Conservation (phyloP, 306 rosid genomes). For the Inga laurina region DNA sequence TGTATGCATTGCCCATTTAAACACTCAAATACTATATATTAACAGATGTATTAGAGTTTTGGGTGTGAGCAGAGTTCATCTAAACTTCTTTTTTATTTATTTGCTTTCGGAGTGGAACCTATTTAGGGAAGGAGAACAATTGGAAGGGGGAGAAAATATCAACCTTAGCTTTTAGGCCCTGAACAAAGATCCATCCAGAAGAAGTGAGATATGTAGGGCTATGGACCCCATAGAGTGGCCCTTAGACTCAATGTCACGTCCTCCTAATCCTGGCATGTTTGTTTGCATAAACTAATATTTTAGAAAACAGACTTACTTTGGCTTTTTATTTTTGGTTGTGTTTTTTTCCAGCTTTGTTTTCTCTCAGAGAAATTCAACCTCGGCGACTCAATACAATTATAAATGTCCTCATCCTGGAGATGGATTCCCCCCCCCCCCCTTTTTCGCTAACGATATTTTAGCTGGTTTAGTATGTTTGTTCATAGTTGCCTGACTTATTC, state of each 20-base stretch:
- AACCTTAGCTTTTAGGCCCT: not conserved
- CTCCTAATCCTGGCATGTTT: slow-evolving; percentile 6
- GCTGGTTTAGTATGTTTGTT: slow-evolving; percentile 23
- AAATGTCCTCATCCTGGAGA: not conserved
- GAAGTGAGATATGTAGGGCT: not conserved
- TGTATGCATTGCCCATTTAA: slow-evolving; percentile 2
- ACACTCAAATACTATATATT: slow-evolving; percentile 2
- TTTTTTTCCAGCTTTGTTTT: slow-evolving; percentile 6
- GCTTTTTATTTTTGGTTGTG: not conserved
- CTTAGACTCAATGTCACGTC: not conserved
- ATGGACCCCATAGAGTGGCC: not conserved
- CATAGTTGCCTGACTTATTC: slow-evolving; percentile 22
- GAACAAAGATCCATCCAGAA: not conserved
- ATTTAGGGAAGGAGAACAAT: not conserved
- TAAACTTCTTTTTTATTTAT: not conserved
- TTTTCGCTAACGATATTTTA: not conserved
- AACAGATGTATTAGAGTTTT: not conserved
- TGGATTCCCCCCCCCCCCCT: not conserved
- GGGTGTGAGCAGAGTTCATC: not conserved
- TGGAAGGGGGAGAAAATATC: not conserved
- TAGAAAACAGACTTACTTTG: not conserved
- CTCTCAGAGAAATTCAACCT: slow-evolving; percentile 8
- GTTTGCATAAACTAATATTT: not conserved
- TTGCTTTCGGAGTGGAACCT: not conserved
- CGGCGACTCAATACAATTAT: not conserved